Base-by-base conservation (phyloP, 1,139 yeast genomes). In the Diutina sp. region DNA sequence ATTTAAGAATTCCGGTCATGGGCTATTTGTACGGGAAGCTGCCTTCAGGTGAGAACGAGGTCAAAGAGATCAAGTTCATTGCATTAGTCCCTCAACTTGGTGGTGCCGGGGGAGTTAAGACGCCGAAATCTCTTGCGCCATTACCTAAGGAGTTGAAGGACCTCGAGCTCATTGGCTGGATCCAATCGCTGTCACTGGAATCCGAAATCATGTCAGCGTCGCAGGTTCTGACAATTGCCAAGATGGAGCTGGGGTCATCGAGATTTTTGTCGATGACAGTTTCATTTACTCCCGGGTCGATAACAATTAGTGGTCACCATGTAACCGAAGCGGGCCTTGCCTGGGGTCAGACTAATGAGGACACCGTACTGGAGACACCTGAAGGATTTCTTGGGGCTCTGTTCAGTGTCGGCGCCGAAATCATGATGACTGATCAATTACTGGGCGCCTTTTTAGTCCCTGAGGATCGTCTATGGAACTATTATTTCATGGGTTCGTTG, bases 51-150 rank as follows among this genome's bases (percentile, higher is more conserved):
- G 86, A 86, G 62, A 69, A 74, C 5, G 82, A 80, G 59, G 84
- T 93, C 56, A 88, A 88, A 66, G 98, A 93, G 69, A 79, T 93
- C 53, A 77, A 76, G 58, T 82, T 85, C 38, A 78, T 93, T 59
- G 96, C 83, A 0, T 67, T 95, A 64, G 87, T 90, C 6, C 99
- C 99, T 0, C 99, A 93, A 68, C 73, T 91, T 53, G 98, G 97
- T 2, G 84, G 80, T 59, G 74, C 79, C 45, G 83, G 80, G 60
- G 74, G 83, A 2, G 83, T 90, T 12, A 84, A 86, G 61, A 72
- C 91, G 59, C 84, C 93, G 1, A 67, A 69, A 7, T 62, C 62
- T 32, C 59, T 79, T 0, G 57, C 55, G 30, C 58, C 60, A 25
- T 51, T 55, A 21, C 30, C 35, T 21, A 65, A 64, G 0, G 73